A percentile compares a stretch with the other conserved stretches of the same genome.
These are phyloP conservation scores for Mediolabrus comicus DNA, from an alignment of 108 stramenopile species.

Conservation along the genomic window DNA sequence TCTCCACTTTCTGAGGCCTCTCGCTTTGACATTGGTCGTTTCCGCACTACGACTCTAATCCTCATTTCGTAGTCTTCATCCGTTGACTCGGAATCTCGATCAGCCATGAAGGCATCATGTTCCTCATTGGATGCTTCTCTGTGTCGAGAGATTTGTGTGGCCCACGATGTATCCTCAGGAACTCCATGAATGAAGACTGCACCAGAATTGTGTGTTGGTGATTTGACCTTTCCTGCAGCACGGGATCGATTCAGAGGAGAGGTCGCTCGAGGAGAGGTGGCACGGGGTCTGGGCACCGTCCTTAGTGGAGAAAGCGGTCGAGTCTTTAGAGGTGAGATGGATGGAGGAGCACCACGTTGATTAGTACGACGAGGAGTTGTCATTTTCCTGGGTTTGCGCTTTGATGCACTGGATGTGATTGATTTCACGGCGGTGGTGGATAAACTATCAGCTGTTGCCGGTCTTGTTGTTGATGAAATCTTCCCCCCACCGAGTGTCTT, in stretches of 20 bases:
- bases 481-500: constrained; percentile 6
- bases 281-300: background rate
- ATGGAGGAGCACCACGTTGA: constrained; percentile 1
- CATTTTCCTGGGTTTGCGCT: background rate
- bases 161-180: constrained; percentile 62
- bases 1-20: constrained; percentile 66
- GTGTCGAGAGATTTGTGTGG: constrained; percentile 50
- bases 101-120: constrained; percentile 51
- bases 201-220: constrained; percentile 14
- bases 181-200: constrained; percentile 51
- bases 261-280: constrained; percentile 1
- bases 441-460: background rate
- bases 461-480: background rate
- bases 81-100: constrained; percentile 13
- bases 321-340: background rate
- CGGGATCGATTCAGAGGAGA: constrained; percentile 6
- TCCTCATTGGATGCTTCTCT: constrained; percentile 59
- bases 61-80: constrained; percentile 75
- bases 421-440: background rate
- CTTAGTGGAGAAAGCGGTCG: constrained; percentile 2
- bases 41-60: constrained; percentile 87
- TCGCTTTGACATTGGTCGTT: constrained; percentile 78
- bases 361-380: background rate
- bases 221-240: constrained; percentile 5
- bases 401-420: background rate